Evolutionary conservation across 2,329 filamentous ascomycete species (phyloP).

Genomic region (Scopulariopsis brevicaulis): DNA sequence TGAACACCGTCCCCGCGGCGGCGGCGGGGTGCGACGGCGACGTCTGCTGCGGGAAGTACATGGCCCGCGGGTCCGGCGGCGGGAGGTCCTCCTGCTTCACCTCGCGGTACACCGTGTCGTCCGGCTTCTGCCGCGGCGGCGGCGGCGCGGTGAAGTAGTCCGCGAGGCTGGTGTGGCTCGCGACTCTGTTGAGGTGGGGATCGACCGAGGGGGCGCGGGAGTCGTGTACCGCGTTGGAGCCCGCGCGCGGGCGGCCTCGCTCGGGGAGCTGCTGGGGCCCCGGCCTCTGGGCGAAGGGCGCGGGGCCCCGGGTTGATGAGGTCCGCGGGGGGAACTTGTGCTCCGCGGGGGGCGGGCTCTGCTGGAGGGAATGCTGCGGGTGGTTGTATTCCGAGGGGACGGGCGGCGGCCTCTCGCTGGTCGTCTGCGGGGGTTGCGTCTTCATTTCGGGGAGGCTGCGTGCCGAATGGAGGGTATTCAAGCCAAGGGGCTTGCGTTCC

Average conservation of each 20-base stretch:
- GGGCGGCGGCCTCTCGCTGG: slow-evolving; percentile 12
- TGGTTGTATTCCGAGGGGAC: slow-evolving; percentile 4
- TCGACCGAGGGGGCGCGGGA: slow-evolving; percentile 5
- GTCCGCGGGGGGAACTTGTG: slow-evolving; percentile 19
- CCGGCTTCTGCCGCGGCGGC: slow-evolving; percentile 20
- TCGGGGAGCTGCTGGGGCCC: slow-evolving; percentile 4
- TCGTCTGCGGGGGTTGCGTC: slow-evolving; percentile 8
- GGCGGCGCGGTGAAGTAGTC: slow-evolving; percentile 11
- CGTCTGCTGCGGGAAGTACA: slow-evolving; percentile 23
- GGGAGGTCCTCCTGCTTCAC: slow-evolving; percentile 18
- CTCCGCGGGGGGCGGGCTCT: slow-evolving; percentile 11
- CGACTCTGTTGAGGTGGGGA: not conserved
- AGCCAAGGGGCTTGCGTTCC: slow-evolving; percentile 8
- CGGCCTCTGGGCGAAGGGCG: slow-evolving; percentile 5
- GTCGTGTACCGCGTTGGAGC: not conserved
- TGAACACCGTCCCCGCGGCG: slow-evolving; percentile 21
- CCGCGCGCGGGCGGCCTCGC: not conserved
- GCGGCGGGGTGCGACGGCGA: slow-evolving; percentile 7
- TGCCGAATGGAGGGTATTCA: slow-evolving; percentile 11
- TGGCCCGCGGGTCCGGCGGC: slow-evolving; percentile 21
- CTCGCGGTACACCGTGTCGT: slow-evolving; percentile 28
- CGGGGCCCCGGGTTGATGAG: slow-evolving; percentile 15
- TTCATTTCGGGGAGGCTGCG: slow-evolving; percentile 13
- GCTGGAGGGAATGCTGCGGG: slow-evolving; percentile 2
- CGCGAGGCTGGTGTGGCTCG: slow-evolving; percentile 3